Evolutionary conservation across 768 basidiomycete genomes (phyloP), one percentile per base, ranked within the genome.

Genomic region (Pholiota conissans): DNA sequence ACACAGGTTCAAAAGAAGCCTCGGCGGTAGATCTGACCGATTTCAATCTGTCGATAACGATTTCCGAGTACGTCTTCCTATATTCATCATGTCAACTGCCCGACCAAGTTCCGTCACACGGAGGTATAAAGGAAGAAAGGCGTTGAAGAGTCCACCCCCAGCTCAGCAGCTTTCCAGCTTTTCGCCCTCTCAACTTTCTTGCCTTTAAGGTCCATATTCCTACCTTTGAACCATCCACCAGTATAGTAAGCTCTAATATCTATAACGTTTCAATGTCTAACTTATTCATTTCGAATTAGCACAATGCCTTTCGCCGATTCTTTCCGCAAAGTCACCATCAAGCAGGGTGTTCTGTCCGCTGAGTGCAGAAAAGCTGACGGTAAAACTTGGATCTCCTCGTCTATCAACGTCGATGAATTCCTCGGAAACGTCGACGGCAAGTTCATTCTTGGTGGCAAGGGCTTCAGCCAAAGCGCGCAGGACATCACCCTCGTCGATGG

Each of bases 391-490:
- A 37, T 63, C 30, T 58, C 60, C n/a, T 63, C 63, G 10, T 57
- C 63, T 30, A 57, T 63, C 11, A 45, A 60, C 35, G 57, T 63
- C 52, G 60, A 63, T 29, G 60, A 63, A 1, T 63, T 61, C 52
- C 52, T 63, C 49, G 63, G 63, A 14, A 59, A 59, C 39, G 48
- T 55, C 9, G 63, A 63, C n/a, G 63, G 63, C 30, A 59, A 59
- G 24, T 58, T 63, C 32, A 48, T 52, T 24, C 58, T 60, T 40
- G 63, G 63, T 20, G 60, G 58, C 26, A 58, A 58, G 47, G 63
- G 63, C 55, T 63, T 63, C 58, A 63, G 63, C 52, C 55, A 57
- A 30, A 29, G 46, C 24, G 57, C 60, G 3, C 60, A 61, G 20
- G 57, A 61, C 39, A 40, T 63, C n/a, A 51, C 53, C 39, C 54